Conservation (phyloP, 2,329 filamentous ascomycete genomes). For the Diaporthe amygdali region DNA sequence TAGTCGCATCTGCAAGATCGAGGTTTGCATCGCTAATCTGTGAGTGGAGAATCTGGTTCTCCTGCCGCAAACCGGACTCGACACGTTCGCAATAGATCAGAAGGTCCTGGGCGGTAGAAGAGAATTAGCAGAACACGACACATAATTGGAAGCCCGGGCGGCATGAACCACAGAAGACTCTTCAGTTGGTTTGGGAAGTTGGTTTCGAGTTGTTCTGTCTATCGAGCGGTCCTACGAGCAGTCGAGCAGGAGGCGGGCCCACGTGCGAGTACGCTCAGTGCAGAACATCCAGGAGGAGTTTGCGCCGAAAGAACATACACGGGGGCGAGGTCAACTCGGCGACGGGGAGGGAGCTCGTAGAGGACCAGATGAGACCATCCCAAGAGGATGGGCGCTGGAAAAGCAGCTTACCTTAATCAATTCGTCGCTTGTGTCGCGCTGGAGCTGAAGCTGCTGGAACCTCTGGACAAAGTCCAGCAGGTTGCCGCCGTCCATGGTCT, state of each 20-base stretch:
- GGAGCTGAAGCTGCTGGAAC: constrained; percentile 48
- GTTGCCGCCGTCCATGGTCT: constrained; percentile 15
- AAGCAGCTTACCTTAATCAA: constrained; percentile 51
- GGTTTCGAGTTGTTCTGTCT: no score
- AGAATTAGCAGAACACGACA: neutral
- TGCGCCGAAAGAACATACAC: neutral
- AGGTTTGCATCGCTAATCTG: constrained; percentile 51
- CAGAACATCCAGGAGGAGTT: no score
- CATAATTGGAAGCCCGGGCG: neutral
- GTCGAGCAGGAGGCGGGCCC: neutral
- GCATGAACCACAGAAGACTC: neutral
- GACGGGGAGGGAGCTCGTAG: neutral
- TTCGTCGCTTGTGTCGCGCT: constrained; percentile 46
- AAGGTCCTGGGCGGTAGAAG: constrained; percentile 45
- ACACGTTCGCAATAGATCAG: constrained; percentile 50
- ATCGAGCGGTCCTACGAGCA: neutral
- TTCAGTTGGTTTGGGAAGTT: no score
- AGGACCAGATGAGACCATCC: neutral
- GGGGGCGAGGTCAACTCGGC: neutral
- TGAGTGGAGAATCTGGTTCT: constrained; percentile 48
- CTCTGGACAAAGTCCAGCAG: constrained; percentile 49
- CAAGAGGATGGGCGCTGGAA: neutral
- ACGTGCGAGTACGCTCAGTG: neutral
- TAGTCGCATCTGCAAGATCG: constrained; percentile 56
- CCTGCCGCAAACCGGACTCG: constrained; percentile 47